Conservation (phyloP, 2,329 filamentous ascomycete genomes). For the Botrytis tulipae region DNA sequence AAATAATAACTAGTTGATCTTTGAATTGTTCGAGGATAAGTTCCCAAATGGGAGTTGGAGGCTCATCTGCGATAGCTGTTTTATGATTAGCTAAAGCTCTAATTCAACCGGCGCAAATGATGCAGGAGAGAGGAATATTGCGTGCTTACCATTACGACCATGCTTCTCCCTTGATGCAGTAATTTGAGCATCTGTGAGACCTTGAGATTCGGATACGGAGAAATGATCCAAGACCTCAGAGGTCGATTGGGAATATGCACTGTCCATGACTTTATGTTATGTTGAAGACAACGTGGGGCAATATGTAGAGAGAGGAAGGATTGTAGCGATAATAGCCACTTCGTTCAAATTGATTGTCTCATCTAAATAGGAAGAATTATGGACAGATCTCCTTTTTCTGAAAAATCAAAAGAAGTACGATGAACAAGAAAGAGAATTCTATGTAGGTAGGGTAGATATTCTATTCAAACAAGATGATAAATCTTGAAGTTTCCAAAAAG, state of each 20-base stretch:
- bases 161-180: slow-evolving; percentile 54
- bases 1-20: slow-evolving; percentile 93
- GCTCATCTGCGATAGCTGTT: slow-evolving; percentile 77
- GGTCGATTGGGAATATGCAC: slow-evolving; percentile 58
- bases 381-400: slow-evolving; percentile 13
- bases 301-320: not conserved
- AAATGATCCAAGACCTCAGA: slow-evolving; percentile 59
- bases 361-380: slow-evolving; percentile 17
- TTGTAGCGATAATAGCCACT: slow-evolving; percentile 23
- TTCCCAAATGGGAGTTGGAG: slow-evolving; percentile 93
- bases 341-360: slow-evolving; percentile 20
- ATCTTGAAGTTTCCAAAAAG: not conserved
- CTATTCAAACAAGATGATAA: not conserved
- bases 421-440: not conserved
- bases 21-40: slow-evolving; percentile 98
- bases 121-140: slow-evolving; percentile 15
- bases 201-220: slow-evolving; percentile 52
- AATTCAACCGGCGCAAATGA: slow-evolving; percentile 21
- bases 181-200: slow-evolving; percentile 61
- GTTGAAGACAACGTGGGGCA: slow-evolving; percentile 15
- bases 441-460: not conserved
- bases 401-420: not conserved
- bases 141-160: slow-evolving; percentile 61
- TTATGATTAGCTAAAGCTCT: slow-evolving; percentile 29
- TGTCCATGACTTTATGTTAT: slow-evolving; percentile 51